Conservation (phyloP, 768 basidiomycete species). For the Multifurca ochricompacta region DNA sequence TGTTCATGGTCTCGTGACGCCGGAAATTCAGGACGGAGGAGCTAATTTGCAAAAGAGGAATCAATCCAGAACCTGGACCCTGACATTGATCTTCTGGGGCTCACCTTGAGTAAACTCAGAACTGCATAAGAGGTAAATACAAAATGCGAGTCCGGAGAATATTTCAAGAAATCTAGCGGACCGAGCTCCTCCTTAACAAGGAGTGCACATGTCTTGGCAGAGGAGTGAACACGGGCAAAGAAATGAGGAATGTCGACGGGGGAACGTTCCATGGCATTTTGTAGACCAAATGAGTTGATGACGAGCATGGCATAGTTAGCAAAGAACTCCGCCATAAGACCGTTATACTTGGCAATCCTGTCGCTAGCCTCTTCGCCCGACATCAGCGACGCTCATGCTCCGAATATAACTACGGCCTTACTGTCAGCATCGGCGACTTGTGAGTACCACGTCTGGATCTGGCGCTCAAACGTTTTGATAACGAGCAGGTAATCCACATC, state of each 20-base stretch:
- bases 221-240: constrained; percentile 69
- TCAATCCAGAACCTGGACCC: neutral
- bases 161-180: constrained; percentile 68
- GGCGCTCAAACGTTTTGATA: constrained; percentile 78
- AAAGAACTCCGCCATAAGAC: constrained; percentile 60
- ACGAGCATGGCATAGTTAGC: constrained; percentile 82
- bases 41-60: constrained; percentile 33
- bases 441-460: constrained; percentile 54
- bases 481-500: constrained; percentile 81
- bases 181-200: constrained; percentile 75
- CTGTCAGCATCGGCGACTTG: constrained; percentile 36
- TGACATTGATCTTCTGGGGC: constrained; percentile 19
- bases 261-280: constrained; percentile 83
- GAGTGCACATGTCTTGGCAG: constrained; percentile 60
- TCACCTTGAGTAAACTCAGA: constrained; percentile 83
- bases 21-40: constrained; percentile 79
- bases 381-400: neutral
- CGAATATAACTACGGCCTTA: neutral
- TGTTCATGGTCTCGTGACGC: constrained; percentile 68
- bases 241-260: constrained; percentile 73
- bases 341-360: constrained; percentile 35
- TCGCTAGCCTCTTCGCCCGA: constrained; percentile 2
- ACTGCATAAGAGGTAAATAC: constrained; percentile 93
- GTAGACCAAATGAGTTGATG: constrained; percentile 91
- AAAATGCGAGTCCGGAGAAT: constrained; percentile 85